Evolutionary conservation across 306 rosid species (phyloP), one percentile per base, ranked within the genome.

Genomic region (Glycyrrhiza uralensis): DNA sequence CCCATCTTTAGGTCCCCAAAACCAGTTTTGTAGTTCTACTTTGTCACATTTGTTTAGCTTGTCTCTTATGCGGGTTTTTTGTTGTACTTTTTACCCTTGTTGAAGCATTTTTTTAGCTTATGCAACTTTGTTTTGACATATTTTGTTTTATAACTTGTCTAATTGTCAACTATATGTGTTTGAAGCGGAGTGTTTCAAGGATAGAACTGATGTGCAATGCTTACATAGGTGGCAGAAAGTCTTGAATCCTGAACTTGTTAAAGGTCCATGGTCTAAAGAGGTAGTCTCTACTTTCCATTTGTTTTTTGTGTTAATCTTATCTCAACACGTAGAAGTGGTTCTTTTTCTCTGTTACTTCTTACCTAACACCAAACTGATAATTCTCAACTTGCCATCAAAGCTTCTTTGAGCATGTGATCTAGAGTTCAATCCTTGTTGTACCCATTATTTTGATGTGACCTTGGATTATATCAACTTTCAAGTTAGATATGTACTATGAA

Each of bases 201-300:
- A 92, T 59, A 87, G 99, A 74, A 89, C 97, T 20, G 99, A 95
- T 81, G 99, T 95, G 26, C 99, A 95, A 68, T 95, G 99, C 88
- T 87, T 95, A 61, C 99, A 95, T 87, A 84, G 99, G 83, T 95
- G 99, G 99, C 99, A 95, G 85, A 95, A 95, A 79, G 99, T 95
- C 75, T 87, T 95, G 74, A 91, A 95, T 84, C 99, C 99, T 1
- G 96, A 92, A 38, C 96, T 95, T 77, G 88, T 95, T 74, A 95
- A 95, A 77, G 99, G 99, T 77, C 96, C 99, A 65, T 95, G 99
- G 99, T 85, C 97, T 80, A 91, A 92, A 87, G 96, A 92, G 99
- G 99, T 95, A 76, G 76, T 76, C 24, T 56, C 35, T 38, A 41
- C 51, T 36, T 57, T 42, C 35, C 61, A 24, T 56, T 63, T 69